These are phyloP conservation scores for Rasamsonia emersonii DNA, from an alignment of 2,329 filamentous ascomycete species.

Conservation along the genomic window DNA sequence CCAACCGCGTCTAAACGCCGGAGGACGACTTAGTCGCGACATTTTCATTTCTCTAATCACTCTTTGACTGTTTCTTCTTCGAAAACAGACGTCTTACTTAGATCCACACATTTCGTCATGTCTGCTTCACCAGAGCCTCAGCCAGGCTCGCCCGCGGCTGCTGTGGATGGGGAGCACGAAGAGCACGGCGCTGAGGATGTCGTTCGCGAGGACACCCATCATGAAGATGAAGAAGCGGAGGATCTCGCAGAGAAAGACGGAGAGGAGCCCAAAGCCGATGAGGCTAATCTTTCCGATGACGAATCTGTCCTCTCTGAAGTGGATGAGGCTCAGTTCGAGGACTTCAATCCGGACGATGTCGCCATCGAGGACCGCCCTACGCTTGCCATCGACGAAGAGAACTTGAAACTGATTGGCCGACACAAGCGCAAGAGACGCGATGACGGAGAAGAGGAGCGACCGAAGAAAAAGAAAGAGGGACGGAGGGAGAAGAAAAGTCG, in stretches of 20 bases:
- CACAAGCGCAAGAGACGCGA: conserved; percentile 58
- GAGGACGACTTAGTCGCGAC: too few species aligned
- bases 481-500: conserved; percentile 56
- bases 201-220: conserved; percentile 7
- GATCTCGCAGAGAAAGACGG: conserved; percentile 12
- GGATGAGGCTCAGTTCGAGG: conserved; percentile 56
- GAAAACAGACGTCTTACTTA: background rate
- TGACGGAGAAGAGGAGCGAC: conserved; percentile 52
- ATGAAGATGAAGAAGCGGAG: conserved; percentile 13
- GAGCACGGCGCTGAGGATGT: conserved; percentile 11
- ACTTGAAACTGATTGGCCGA: conserved; percentile 52
- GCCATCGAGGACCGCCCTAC: conserved; percentile 52
- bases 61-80: too few species aligned
- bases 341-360: conserved; percentile 54
- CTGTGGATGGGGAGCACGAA: conserved; percentile 14
- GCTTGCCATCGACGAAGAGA: conserved; percentile 53
- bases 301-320: conserved; percentile 57
- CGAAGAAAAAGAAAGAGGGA: conserved; percentile 59
- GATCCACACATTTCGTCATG: conserved; percentile 17
- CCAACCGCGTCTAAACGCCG: too few species aligned
- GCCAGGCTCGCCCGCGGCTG: conserved; percentile 13
- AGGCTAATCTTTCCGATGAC: conserved; percentile 43
- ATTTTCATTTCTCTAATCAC: too few species aligned
- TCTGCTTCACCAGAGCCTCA: conserved; percentile 30
- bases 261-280: conserved; percentile 8